Evolutionary conservation across 257 asterid genomes (phyloP), one percentile per base, ranked within the genome.

Genomic region (Knoxia roxburghii): DNA sequence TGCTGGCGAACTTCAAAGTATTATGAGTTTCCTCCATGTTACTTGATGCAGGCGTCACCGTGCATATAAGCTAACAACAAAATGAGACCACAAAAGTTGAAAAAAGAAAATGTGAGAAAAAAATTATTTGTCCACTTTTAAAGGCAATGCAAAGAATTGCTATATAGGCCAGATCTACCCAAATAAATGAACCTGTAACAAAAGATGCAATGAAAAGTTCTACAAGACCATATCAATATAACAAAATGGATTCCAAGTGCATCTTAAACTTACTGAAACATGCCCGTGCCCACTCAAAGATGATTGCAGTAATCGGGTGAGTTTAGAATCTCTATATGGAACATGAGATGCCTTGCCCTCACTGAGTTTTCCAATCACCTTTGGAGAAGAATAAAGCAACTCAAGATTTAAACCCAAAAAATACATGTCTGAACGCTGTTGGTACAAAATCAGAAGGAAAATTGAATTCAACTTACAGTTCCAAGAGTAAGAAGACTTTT

Each of bases 281-380:
- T 90, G 97, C 43, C 99, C 99, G 60, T 86, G 99, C 70, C 99
- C 99, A 78, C 99, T 87, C 50, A 94, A 82, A 43, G 99, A 94
- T 73, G 99, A 94, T 72, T 94, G 99, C 57, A 94, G 82, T 71
- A 94, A 83, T 57, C 99, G 92, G 50, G 99, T 94, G 64, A 94
- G 97, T 81, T 94, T 94, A 32, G 99, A 94, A 82, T 94, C 99
- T 73, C 99, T 85, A 74, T 84, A 94, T 29, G 99, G 99, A 82
- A 94, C 96, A 75, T 94, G 99, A 35, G 93, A 81, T 59, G 98
- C 87, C 83, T 81, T 94, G 68, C 98, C 99, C 77, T 94, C 99
- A 83, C 99, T 94, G 65, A 94, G 86, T 78, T 94, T 94, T 71
- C 99, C 99, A 72, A 94, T 94, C 65, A 94, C 99, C 99, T 94